Evolutionary conservation across 257 asterid species (phyloP).

Genomic region (Solanum pimpinellifolium): DNA sequence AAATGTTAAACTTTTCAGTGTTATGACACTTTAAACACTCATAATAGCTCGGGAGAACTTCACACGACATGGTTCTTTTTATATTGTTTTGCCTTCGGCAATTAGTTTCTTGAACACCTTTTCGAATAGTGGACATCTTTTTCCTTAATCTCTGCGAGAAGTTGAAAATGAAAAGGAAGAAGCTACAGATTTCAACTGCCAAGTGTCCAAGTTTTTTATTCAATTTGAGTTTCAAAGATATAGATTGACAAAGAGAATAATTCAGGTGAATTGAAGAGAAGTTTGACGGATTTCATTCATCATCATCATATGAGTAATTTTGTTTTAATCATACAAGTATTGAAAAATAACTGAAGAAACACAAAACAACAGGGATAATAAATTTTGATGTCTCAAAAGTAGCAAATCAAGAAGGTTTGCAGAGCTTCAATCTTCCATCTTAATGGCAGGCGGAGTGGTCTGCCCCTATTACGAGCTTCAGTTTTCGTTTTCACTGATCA

Average conservation of each 20-base stretch:
- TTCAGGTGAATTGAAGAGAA: background rate
- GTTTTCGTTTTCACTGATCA: conserved; percentile 3
- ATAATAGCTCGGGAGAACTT: background rate
- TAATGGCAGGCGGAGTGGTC: background rate
- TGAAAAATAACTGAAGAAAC: background rate
- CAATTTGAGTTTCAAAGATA: background rate
- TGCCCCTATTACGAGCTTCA: conserved; percentile 1
- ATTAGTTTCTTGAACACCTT: background rate
- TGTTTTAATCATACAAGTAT: background rate
- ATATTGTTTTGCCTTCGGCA: background rate
- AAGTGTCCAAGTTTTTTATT: background rate
- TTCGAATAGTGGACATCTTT: background rate
- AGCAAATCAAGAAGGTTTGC: background rate
- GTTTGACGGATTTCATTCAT: background rate
- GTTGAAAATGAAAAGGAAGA: background rate
- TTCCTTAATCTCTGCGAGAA: background rate
- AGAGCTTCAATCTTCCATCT: background rate
- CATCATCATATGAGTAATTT: background rate
- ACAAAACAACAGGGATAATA: background rate
- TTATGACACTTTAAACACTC: background rate
- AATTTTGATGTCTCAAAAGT: background rate
- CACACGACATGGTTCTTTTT: background rate
- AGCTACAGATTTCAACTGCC: background rate
- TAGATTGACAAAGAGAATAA: background rate
- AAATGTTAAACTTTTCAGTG: background rate